Conservation (phyloP, 805 yeast genomes). For the Kazachstania kunashirensis region DNA sequence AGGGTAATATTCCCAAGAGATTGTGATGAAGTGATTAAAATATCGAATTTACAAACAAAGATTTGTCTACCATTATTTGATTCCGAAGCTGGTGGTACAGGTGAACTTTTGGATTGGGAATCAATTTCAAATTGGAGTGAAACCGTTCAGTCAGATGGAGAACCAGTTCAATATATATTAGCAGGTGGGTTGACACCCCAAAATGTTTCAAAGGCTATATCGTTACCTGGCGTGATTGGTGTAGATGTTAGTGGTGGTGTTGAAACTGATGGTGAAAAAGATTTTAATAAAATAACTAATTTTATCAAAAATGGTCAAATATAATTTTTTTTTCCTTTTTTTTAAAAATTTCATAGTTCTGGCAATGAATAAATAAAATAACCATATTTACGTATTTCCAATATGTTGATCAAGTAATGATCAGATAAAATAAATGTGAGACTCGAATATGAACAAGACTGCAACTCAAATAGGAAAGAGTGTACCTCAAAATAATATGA, state of each 20-base stretch:
- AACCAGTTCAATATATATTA: constrained; percentile 39
- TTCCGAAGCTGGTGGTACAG: constrained; percentile 89
- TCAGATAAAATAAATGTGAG: no score
- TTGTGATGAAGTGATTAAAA: constrained; percentile 30
- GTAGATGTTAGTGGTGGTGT: constrained; percentile 96
- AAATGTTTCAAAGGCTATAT: constrained; percentile 52
- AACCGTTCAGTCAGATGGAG: constrained; percentile 22
- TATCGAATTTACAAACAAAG: constrained; percentile 4
- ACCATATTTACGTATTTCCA: no score
- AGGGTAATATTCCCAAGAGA: constrained; percentile 57
- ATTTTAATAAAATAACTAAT: constrained; percentile 44
- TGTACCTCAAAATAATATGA: no score
- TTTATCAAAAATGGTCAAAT: constrained; percentile 49
- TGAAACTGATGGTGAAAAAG: constrained; percentile 71
- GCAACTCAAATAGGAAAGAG: no score
- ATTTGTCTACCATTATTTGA: constrained; percentile 57
- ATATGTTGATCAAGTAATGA: no score
- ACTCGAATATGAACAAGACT: no score
- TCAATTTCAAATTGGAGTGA: constrained; percentile 33
- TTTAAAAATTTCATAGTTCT: no score
- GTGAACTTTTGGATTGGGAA: constrained; percentile 69
- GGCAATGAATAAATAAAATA: no score
- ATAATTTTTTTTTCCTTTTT: no score
- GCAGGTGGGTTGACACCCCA: constrained; percentile 87
- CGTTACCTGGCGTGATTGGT: constrained; percentile 55